Conservation (phyloP, 352 stramenopile species). For the Nothophytophthora sp. region DNA sequence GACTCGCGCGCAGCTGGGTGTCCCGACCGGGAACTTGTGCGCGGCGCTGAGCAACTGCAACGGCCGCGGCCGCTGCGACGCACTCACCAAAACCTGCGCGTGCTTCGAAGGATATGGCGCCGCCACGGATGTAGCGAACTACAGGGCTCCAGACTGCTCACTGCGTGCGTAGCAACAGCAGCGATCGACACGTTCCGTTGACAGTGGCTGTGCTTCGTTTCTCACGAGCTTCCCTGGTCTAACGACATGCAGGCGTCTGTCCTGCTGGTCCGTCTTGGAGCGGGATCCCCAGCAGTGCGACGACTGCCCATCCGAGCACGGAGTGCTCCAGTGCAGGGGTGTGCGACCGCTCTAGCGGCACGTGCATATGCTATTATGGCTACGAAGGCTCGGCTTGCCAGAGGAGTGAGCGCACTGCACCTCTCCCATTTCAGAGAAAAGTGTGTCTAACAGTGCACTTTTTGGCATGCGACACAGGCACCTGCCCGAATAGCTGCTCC, state of each 20-base stretch:
- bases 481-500: constrained; percentile 65
- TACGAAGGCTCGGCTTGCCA: constrained; percentile 80
- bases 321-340: constrained; percentile 71
- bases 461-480: constrained; percentile 7
- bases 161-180: constrained; percentile 44
- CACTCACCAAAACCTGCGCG: constrained; percentile 79
- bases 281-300: constrained; percentile 42
- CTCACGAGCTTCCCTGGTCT: too few species aligned
- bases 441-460: too few species aligned
- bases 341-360: constrained; percentile 54
- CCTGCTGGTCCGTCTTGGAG: constrained; percentile 65
- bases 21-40: constrained; percentile 74
- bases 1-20: constrained; percentile 40
- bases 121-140: constrained; percentile 73
- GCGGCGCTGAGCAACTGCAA: constrained; percentile 85
- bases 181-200: too few species aligned
- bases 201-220: too few species aligned
- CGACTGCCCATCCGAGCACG: constrained; percentile 38
- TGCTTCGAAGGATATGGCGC: constrained; percentile 91
- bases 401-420: constrained; percentile 55
- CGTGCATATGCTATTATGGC: constrained; percentile 64
- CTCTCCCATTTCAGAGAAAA: too few species aligned
- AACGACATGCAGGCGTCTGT: constrained; percentile 72
- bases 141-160: constrained; percentile 86
- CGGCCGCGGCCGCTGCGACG: constrained; percentile 86